Percentiles rank a stretch among this genome's conserved stretches.
phyloP scores from a whole-genome alignment of 106 monocot genomes.

The Acorus calamus region DNA sequence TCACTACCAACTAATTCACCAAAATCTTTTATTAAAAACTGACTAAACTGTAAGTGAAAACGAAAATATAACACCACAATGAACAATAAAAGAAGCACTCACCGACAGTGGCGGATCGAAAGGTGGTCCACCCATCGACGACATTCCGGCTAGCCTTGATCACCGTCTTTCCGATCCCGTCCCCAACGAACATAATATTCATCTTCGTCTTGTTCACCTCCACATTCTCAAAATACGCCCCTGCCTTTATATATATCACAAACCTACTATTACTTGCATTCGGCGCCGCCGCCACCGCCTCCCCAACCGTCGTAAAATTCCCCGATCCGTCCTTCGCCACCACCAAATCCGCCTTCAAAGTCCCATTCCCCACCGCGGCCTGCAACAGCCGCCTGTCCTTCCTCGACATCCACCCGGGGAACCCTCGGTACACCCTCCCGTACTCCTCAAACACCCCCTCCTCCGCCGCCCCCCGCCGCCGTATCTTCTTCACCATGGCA shows the following conservation, averaged over 20 bases:
- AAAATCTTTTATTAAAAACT: background rate
- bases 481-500: conserved; percentile 60
- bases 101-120: conserved; percentile 81
- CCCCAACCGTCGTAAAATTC: conserved; percentile 49
- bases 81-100: conserved; percentile 3
- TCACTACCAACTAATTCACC: no score
- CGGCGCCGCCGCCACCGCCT: conserved; percentile 61
- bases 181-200: conserved; percentile 74
- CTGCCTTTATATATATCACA: conserved; percentile 79
- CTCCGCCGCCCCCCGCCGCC: background rate
- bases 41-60: no score
- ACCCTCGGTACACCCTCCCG: conserved; percentile 22
- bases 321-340: conserved; percentile 83
- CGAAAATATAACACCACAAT: background rate
- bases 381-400: conserved; percentile 36
- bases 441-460: conserved; percentile 36
- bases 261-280: conserved; percentile 35
- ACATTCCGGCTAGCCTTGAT: conserved; percentile 67
- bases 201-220: conserved; percentile 50
- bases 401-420: conserved; percentile 39
- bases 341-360: conserved; percentile 22
- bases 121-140: conserved; percentile 76
- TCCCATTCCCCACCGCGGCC: conserved; percentile 1
- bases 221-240: conserved; percentile 74
- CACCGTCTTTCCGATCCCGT: conserved; percentile 87